Base-by-base conservation (phyloP, 768 basidiomycete genomes). In the Termitomyces sp. region DNA sequence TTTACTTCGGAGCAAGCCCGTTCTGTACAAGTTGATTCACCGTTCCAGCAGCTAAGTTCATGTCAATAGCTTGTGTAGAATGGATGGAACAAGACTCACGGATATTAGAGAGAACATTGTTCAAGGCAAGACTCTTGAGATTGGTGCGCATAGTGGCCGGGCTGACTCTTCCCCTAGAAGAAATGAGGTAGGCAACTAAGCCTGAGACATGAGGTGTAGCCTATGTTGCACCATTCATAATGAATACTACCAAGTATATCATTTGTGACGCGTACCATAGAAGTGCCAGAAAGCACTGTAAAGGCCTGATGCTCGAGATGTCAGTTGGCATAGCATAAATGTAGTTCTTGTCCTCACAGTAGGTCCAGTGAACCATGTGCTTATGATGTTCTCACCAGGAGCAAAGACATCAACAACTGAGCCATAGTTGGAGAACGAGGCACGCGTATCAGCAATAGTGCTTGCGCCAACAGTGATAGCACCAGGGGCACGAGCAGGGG, bases 401-500 rank as follows among this genome's bases (percentile, higher is more conserved):
- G 28, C 28, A 28, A 28, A 28, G 56, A 76, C 56, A 54, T 73
- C 73, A 54, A 77, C 68, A 49, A 70, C 65, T 4, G 68, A 35
- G 11, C 76, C 76, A 36, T 57, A 75, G 65, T 76, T 76, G 28
- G 76, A 77, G 68, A 74, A 74, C 3, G 63, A 68, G 16, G 73
- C 70, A 5, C 71, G 65, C 4, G 63, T 61, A 55, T 74, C 75
- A 4, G 58, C 53, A 57, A 76, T 74, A 45, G 61, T 70, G 40
- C 64, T 67, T 36, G 58, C 57, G 36, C 62, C 62, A 16, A 59
- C 62, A 20, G 57, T 58, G 32, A 62, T 49, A 44, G 57, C 61
- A 18, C 44, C 35, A 28, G 51, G 28, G 15, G 54, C 62, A 38
- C 62, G 53, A 4, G 58, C 57, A 18, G 62, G 62, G 4, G 62